phyloP scores from a whole-genome alignment of 176 grass and related monocot species.

The Aegilops longissima region DNA sequence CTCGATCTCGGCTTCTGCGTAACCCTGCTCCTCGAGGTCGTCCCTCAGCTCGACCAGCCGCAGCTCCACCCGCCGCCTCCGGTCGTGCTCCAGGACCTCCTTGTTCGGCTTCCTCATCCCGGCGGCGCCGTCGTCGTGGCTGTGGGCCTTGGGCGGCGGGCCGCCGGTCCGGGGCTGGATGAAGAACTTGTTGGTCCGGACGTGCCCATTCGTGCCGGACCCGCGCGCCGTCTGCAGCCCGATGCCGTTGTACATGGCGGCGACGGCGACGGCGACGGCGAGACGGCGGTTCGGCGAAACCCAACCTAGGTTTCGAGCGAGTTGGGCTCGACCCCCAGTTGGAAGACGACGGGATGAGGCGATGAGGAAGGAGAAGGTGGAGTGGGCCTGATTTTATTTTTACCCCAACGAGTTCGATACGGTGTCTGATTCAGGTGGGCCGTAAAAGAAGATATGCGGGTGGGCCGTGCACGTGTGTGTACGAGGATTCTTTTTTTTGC shows the following conservation, averaged over 20 bases:
- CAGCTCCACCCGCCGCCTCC: constrained; percentile 82
- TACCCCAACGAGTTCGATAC: too few species aligned
- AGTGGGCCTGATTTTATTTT: background rate
- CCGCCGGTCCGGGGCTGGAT: constrained; percentile 47
- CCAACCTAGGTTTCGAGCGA: background rate
- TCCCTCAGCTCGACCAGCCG: constrained; percentile 68
- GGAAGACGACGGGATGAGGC: too few species aligned
- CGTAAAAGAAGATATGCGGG: too few species aligned
- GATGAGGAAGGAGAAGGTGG: background rate
- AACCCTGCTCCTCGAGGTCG: constrained; percentile 76
- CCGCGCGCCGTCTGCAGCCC: constrained; percentile 83
- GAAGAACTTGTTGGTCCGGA: constrained; percentile 94
- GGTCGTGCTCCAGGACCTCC: constrained; percentile 95
- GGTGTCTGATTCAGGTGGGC: too few species aligned
- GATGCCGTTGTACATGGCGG: constrained; percentile 97
- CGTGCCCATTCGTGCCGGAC: constrained; percentile 84
- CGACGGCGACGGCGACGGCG: background rate
- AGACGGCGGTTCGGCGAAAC: background rate
- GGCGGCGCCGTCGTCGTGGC: background rate
- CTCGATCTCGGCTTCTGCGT: constrained; percentile 77
- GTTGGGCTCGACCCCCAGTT: background rate
- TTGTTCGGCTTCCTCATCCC: constrained; percentile 75
- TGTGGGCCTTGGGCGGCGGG: background rate
- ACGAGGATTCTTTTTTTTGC: too few species aligned
- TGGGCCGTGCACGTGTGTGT: too few species aligned